Percentiles rank a stretch among this genome's conserved stretches.
These are phyloP conservation scores for Cladophialophora yegresii DNA, from an alignment of 2,329 filamentous ascomycete species.

Conservation along the genomic window DNA sequence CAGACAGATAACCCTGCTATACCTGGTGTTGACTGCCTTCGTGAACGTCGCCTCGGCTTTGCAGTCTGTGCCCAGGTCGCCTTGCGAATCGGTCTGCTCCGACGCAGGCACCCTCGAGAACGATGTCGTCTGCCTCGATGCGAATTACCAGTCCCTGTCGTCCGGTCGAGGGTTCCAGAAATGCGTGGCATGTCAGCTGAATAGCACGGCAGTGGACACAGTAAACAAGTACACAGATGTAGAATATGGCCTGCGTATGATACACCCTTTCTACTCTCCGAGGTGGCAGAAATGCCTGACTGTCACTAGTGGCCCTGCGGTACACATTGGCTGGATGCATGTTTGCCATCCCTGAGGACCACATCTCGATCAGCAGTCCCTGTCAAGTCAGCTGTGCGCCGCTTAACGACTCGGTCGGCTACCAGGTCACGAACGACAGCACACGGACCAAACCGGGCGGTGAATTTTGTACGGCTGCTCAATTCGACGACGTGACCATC, in stretches of 20 bases:
- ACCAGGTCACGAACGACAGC: constrained; percentile 40
- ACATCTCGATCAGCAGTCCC: constrained; percentile 46
- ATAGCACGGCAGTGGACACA: constrained; percentile 43
- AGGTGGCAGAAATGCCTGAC: constrained; percentile 24
- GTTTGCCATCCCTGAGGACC: constrained; percentile 44
- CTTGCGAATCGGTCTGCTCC: constrained; percentile 32
- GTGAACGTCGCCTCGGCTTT: constrained; percentile 28
- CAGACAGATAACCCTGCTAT: constrained; percentile 6
- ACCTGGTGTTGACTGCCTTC: constrained; percentile 27
- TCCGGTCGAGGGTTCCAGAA: constrained; percentile 44
- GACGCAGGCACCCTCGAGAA: constrained; percentile 42
- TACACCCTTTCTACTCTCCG: not conserved
- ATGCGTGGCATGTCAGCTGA: constrained; percentile 48
- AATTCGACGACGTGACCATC: constrained; percentile 47
- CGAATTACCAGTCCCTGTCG: constrained; percentile 40
- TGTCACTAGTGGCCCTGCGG: constrained; percentile 48
- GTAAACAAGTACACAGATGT: constrained; percentile 47
- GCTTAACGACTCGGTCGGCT: constrained; percentile 35
- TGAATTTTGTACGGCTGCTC: constrained; percentile 43
- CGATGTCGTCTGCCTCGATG: constrained; percentile 48
- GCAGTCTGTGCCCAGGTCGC: constrained; percentile 33
- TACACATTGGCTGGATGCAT: constrained; percentile 49
- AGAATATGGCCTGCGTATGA: constrained; percentile 51
- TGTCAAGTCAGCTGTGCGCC: constrained; percentile 49
- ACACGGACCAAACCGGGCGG: constrained; percentile 40